Percentiles rank a stretch among this genome's conserved stretches.
Evolutionary conservation across 495 filamentous ascomycete species (phyloP).

Genomic region (Penicillium dipodomyicola): DNA sequence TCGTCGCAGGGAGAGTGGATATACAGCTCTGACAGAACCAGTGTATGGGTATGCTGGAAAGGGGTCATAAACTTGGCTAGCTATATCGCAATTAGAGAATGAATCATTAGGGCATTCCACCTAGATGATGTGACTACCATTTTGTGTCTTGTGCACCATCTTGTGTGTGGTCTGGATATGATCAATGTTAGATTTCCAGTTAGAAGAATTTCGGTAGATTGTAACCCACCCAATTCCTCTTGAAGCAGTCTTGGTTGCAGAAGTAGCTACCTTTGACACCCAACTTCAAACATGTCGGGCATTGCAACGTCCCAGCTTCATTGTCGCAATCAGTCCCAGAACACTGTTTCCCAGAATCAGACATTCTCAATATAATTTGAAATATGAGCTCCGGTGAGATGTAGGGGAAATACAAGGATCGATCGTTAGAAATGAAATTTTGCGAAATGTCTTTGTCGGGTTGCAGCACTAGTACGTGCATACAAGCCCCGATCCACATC

Average conservation of each 20-base stretch:
- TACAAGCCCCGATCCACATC: background rate
- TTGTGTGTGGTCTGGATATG: conserved; percentile 74
- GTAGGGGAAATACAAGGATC: background rate
- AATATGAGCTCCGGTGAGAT: background rate
- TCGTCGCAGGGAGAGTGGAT: conserved; percentile 65
- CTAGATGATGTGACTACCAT: conserved; percentile 55
- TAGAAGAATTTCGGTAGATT: background rate
- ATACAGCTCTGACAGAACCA: conserved; percentile 67
- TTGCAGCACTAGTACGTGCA: too few species aligned
- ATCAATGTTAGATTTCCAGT: conserved; percentile 52
- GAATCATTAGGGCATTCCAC: conserved; percentile 45
- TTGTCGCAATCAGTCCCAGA: conserved; percentile 71
- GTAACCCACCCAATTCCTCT: conserved; percentile 75
- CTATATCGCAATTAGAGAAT: conserved; percentile 69
- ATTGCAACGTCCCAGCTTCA: conserved; percentile 73
- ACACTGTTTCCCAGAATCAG: conserved; percentile 40
- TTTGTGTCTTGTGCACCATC: conserved; percentile 40
- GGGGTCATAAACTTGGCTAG: conserved; percentile 66
- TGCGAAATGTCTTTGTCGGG: too few species aligned
- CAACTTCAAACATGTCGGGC: conserved; percentile 78
- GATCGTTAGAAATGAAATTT: background rate
- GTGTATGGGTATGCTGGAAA: conserved; percentile 76
- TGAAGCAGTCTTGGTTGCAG: conserved; percentile 91
- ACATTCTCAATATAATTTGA: conserved; percentile 1
- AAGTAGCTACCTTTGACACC: conserved; percentile 77